Evolutionary conservation across 116 monocot genomes (phyloP).

Genomic region (Trichopus zeylanicus): DNA sequence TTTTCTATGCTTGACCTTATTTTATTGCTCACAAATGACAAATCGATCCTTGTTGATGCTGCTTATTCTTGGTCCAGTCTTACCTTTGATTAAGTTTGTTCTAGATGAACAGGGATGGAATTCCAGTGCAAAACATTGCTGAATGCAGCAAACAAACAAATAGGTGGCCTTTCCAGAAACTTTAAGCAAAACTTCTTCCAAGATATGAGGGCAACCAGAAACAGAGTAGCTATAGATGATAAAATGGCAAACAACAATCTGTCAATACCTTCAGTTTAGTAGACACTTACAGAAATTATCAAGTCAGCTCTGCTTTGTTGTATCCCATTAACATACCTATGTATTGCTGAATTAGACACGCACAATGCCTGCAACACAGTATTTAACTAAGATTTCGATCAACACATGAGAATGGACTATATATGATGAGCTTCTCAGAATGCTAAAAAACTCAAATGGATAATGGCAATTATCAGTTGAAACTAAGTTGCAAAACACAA

Average conservation of each 20-base stretch:
- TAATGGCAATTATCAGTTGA: background rate
- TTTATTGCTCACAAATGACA: too few species aligned
- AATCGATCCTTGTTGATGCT: too few species aligned
- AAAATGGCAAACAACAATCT: background rate
- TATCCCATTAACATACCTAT: slow-evolving; percentile 62
- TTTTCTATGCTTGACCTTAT: too few species aligned
- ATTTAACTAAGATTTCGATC: background rate
- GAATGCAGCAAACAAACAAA: too few species aligned
- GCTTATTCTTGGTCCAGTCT: too few species aligned
- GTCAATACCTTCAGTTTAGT: background rate
- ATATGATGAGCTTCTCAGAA: background rate
- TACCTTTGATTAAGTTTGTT: too few species aligned
- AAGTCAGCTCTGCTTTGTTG: slow-evolving; percentile 55
- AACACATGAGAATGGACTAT: background rate
- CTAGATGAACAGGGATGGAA: too few species aligned
- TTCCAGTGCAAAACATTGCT: too few species aligned
- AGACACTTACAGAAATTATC: slow-evolving; percentile 81
- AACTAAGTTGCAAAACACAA: background rate
- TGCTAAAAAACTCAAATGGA: background rate
- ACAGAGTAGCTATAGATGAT: too few species aligned
- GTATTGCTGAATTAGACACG: slow-evolving; percentile 27
- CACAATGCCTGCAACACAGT: slow-evolving; percentile 73
- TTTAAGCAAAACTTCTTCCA: too few species aligned
- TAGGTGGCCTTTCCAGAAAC: too few species aligned
- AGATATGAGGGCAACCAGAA: too few species aligned